Percentiles rank a stretch among this genome's conserved stretches.
Evolutionary conservation across 305 asterid species (phyloP).

Genomic region (Salvia sclarea): DNA sequence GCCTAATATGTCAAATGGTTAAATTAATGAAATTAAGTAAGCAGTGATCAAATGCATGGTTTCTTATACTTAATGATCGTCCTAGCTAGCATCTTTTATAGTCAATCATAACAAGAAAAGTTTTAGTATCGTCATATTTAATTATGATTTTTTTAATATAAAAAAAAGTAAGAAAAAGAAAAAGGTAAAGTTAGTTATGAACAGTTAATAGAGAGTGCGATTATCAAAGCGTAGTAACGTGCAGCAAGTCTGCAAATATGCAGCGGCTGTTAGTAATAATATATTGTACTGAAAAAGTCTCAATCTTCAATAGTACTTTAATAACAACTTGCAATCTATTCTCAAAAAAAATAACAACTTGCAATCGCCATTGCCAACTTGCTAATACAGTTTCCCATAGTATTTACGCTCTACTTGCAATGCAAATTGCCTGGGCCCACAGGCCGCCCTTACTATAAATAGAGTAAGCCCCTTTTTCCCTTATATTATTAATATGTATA

Average conservation of each 20-base stretch:
- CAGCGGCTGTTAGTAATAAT: not conserved
- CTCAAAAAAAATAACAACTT: no score
- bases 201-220: slow-evolving; percentile 28
- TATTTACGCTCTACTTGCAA: not conserved
- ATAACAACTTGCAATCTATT: not conserved
- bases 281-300: not conserved
- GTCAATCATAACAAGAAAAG: not conserved
- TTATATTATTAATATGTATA: no score
- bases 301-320: not conserved
- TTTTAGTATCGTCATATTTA: no score
- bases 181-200: slow-evolving; percentile 25
- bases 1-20: not conserved
- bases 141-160: not conserved
- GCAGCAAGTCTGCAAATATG: slow-evolving; percentile 10
- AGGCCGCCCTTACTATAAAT: not conserved
- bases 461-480: no score
- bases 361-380: not conserved
- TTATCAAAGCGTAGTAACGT: slow-evolving; percentile 30
- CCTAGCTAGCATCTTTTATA: no score
- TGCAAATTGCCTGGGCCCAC: not conserved
- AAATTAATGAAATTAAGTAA: not conserved
- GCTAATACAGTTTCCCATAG: no score
- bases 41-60: no score
- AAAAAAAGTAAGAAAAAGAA: not conserved
- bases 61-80: no score